These are phyloP conservation scores for Rhizophagus sp. DNA, from an alignment of 192 early-diverging fungal species.

Conservation along the genomic window DNA sequence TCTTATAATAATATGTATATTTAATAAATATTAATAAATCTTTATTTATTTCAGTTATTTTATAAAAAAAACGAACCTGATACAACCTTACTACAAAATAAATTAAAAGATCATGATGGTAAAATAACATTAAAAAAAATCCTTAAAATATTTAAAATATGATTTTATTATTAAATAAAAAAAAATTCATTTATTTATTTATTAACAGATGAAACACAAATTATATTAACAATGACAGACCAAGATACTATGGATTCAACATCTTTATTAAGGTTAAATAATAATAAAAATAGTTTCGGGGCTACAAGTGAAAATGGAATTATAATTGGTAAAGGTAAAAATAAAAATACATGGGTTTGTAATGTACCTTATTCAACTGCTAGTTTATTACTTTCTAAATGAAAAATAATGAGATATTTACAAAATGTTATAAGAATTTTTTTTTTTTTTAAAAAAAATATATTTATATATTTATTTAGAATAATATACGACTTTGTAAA, in stretches of 20 bases:
- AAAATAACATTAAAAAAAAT: background rate
- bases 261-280: background rate
- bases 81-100: background rate
- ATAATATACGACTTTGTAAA: too few relatives aligned
- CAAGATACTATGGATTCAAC: background rate
- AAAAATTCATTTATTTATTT: too few relatives aligned
- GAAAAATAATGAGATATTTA: too few relatives aligned
- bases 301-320: conserved; percentile 57
- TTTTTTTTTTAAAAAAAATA: too few relatives aligned
- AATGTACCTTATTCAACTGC: conserved; percentile 32
- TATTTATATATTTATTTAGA: too few relatives aligned
- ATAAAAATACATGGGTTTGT: conserved; percentile 40
- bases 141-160: background rate
- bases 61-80: background rate
- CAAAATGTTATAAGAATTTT: too few relatives aligned
- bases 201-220: background rate
- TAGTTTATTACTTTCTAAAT: conserved; percentile 12
- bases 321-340: conserved; percentile 41
- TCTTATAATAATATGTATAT: background rate
- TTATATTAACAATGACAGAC: background rate
- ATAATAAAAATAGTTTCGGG: conserved; percentile 41
- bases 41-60: background rate
- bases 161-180: background rate
- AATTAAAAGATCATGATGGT: background rate
- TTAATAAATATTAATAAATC: background rate